Evolutionary conservation across 345 rosid species (phyloP).

Genomic region (Arabidopsis thaliana): TAIR10.1 NC_003070.9:7992001-7992500

Average conservation of each 20-base stretch:
- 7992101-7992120: not conserved
- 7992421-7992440: not conserved
- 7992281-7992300: not conserved
- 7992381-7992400: not conserved
- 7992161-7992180: not conserved
- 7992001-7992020: too few relatives aligned
- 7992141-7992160: too few relatives aligned
- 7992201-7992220: too few relatives aligned
- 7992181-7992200: not conserved
- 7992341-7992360: not conserved
- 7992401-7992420: not conserved
- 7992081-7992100: too few relatives aligned
- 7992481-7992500: conserved; percentile 38
- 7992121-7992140: not conserved
- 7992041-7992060: too few relatives aligned
- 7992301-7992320: not conserved
- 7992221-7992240: not conserved
- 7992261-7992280: not conserved
- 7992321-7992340: not conserved
- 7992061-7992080: too few relatives aligned
- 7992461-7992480: not conserved
- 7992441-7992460: not conserved
- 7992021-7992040: too few relatives aligned
- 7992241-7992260: not conserved
- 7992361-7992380: not conserved